Percentiles rank a stretch among this genome's conserved stretches.
Evolutionary conservation across 2,329 filamentous ascomycete genomes (phyloP).

Genomic region (Leptographium wingfieldii): DNA sequence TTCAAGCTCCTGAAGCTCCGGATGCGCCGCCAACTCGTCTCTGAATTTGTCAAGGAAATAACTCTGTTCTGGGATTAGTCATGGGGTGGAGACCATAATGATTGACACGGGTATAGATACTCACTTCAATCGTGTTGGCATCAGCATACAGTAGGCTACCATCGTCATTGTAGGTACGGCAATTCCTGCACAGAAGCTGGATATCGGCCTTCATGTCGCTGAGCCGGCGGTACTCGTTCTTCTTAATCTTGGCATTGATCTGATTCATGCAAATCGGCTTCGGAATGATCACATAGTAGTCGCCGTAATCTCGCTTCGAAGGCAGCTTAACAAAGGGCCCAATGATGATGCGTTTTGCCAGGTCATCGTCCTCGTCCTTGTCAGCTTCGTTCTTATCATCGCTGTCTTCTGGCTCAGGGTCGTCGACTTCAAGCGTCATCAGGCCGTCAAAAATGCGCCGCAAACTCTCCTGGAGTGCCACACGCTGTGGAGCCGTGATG

Average conservation of each 20-base stretch:
- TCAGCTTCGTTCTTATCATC: slow-evolving; percentile 29
- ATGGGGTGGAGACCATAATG: background rate
- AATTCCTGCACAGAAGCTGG: slow-evolving; percentile 75
- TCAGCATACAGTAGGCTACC: slow-evolving; percentile 84
- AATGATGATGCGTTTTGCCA: slow-evolving; percentile 66
- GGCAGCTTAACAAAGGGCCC: slow-evolving; percentile 89
- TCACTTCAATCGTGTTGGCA: slow-evolving; percentile 84
- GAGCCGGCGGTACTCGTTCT: slow-evolving; percentile 76
- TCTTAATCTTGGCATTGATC: slow-evolving; percentile 91
- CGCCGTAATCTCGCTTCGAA: slow-evolving; percentile 76
- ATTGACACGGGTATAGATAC: slow-evolving; percentile 18
- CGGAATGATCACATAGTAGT: slow-evolving; percentile 90
- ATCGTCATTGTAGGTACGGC: slow-evolving; percentile 93
- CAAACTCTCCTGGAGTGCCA: slow-evolving; percentile 66
- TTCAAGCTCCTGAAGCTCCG: slow-evolving; percentile 16
- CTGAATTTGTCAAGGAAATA: slow-evolving; percentile 42
- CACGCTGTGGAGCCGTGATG: slow-evolving; percentile 56
- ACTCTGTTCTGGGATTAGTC: slow-evolving; percentile 26
- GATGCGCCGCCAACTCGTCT: slow-evolving; percentile 17
- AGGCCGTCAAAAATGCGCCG: slow-evolving; percentile 65
- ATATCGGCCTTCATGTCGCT: slow-evolving; percentile 75
- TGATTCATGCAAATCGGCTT: slow-evolving; percentile 93
- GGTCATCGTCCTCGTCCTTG: slow-evolving; percentile 42
- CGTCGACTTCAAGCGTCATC: slow-evolving; percentile 74
- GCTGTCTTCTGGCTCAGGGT: slow-evolving; percentile 42